Conservation (phyloP, 768 basidiomycete genomes). For the Kwoniella pini region DNA sequence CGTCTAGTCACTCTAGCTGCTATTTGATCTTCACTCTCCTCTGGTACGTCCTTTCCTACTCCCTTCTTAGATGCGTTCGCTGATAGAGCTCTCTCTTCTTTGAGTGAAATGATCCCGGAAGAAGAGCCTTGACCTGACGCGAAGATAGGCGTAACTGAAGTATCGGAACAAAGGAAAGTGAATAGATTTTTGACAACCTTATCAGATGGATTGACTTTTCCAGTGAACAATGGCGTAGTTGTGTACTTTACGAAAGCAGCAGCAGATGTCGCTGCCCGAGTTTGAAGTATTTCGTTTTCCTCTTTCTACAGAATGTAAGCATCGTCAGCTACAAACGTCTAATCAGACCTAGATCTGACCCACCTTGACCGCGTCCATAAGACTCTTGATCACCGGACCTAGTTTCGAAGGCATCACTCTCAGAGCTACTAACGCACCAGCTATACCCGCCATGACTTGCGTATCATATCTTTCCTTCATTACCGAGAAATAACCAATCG, state of each 20-base stretch:
- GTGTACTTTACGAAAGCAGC: conserved; percentile 87
- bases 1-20: conserved; percentile 74
- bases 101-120: conserved; percentile 77
- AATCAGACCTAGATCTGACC: conserved; percentile 22
- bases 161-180: conserved; percentile 92
- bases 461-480: conserved; percentile 82
- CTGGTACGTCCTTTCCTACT: conserved; percentile 27
- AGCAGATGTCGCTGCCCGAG: conserved; percentile 79
- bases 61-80: conserved; percentile 43
- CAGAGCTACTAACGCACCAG: conserved; percentile 86
- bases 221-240: conserved; percentile 60
- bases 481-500: conserved; percentile 76
- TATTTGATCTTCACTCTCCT: conserved; percentile 60
- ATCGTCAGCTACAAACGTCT: conserved; percentile 58
- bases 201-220: conserved; percentile 79
- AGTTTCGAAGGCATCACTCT: conserved; percentile 85
- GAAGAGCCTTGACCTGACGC: conserved; percentile 55
- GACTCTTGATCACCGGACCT: conserved; percentile 91
- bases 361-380: conserved; percentile 98
- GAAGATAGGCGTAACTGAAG: conserved; percentile 85
- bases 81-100: conserved; percentile 44
- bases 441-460: conserved; percentile 84
- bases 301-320: conserved; percentile 58
- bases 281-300: conserved; percentile 83
- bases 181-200: conserved; percentile 98